Base-by-base conservation (phyloP, 2,329 filamentous ascomycete genomes). In the Podosphaera fusca region DNA sequence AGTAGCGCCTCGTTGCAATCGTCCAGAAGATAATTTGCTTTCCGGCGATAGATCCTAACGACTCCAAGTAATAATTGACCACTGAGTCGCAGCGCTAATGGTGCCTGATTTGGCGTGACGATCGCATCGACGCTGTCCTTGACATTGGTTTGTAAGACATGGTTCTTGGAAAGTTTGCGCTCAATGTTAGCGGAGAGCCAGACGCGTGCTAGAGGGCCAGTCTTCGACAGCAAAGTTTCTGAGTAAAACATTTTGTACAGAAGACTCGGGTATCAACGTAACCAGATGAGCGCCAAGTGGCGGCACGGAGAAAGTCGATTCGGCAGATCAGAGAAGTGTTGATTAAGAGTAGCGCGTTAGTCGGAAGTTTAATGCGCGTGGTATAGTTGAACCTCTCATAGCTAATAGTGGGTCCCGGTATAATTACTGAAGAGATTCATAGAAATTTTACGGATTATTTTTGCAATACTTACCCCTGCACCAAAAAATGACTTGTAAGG, bases 141-240 rank as follows among this genome's bases (percentile, higher is more conserved):
- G 64, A 98, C 85, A 72, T 95, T 94, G 59, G 89, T 90, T 68
- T 95, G 87, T 61, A 98, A 70, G 63, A 96, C 92, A 67, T 95
- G 88, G 61, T 87, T 88, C 73, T 98, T 98, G 64, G 89, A 94
- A 59, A 98, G 81, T 74, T 96, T 98, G 75, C 90, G 88, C 78
- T 96, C 92, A 62, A 96, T 77, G 71, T 96, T 98, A 74, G 92
- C 88, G 36, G 92, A 95, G 60, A 96, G 80, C 92, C 92, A 98
- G 73, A 96, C 89, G 68, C 88, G 87, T 72, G 92, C 92, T 75
- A 98, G 73, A 67, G 92, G 90, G 75, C 92, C 92, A 65, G 87
- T 95, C 82, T 95, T 95, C 70, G 89, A 88, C 65, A 98, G 80
- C 59, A 98, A 80, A 57, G 87, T 88, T 75, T 95, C 88, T 56